A percentile compares a stretch with the other conserved stretches of the same genome.
phyloP scores from a whole-genome alignment of 176 grass and related monocot species.

The Juncus inflexus region DNA sequence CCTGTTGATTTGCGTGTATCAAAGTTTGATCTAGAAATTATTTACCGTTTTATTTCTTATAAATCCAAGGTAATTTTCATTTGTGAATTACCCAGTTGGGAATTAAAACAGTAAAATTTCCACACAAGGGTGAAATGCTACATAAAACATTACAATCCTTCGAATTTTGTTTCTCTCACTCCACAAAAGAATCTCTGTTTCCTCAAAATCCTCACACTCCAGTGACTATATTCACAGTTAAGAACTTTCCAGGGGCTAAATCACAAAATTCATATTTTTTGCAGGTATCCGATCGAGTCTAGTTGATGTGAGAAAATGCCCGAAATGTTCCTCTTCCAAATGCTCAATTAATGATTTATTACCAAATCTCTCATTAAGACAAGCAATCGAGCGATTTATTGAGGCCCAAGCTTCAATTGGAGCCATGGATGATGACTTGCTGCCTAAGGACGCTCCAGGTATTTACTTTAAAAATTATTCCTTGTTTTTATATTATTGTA shows the following conservation, averaged over 20 bases:
- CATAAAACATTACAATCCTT: too few relatives aligned
- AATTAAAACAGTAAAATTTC: too few relatives aligned
- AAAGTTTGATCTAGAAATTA: too few relatives aligned
- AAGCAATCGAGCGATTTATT: conserved; percentile 48
- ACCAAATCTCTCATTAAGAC: conserved; percentile 49
- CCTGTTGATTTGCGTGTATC: background rate
- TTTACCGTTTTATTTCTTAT: too few relatives aligned
- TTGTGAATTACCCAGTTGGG: too few relatives aligned
- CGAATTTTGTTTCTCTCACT: too few relatives aligned
- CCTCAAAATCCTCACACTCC: too few relatives aligned
- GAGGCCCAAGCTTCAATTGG: conserved; percentile 35
- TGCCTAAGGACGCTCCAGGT: conserved; percentile 44
- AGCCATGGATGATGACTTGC: conserved; percentile 25
- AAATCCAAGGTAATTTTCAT: too few relatives aligned
- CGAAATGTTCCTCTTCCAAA: conserved; percentile 41
- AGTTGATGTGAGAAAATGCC: conserved; percentile 35
- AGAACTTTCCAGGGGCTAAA: background rate
- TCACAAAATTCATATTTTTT: conserved; percentile 10
- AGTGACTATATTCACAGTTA: too few relatives aligned
- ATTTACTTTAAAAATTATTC: background rate
- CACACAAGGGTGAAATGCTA: too few relatives aligned
- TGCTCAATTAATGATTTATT: conserved; percentile 39
- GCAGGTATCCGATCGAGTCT: conserved; percentile 40
- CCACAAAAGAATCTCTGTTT: too few relatives aligned
- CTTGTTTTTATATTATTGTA: too few relatives aligned